phyloP scores from a whole-genome alignment of 73 alveolate genomes.

The Paramecium caudatum region DNA sequence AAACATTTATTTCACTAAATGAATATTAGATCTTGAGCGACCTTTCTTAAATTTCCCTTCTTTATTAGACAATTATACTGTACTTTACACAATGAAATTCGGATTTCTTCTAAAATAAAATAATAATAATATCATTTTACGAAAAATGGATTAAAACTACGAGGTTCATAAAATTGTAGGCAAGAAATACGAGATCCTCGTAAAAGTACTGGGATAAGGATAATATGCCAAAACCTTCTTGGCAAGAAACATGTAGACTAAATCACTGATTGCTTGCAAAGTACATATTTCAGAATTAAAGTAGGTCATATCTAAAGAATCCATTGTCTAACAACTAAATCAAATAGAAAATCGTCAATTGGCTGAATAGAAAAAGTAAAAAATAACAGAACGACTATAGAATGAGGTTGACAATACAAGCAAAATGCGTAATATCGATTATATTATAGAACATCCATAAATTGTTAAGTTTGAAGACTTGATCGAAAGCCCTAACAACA shows the following conservation, averaged over 20 bases:
- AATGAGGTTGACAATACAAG: conserved; percentile 75
- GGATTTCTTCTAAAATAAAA: too few relatives aligned
- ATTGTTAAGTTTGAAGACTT: conserved; percentile 75
- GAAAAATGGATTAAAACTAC: not conserved
- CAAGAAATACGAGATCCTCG: conserved; percentile 30
- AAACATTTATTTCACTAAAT: too few relatives aligned
- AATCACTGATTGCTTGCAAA: conserved; percentile 27
- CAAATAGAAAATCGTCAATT: not conserved
- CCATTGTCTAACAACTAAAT: conserved; percentile 33
- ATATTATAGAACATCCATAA: conserved; percentile 68
- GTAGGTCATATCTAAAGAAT: conserved; percentile 54
- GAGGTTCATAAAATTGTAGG: conserved; percentile 53
- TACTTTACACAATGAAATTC: too few relatives aligned
- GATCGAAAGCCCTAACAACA: conserved; percentile 74
- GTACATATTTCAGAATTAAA: not conserved
- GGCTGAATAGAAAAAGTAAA: conserved; percentile 65
- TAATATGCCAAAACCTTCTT: conserved; percentile 34
- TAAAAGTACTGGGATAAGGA: conserved; percentile 42
- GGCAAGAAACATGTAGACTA: not conserved
- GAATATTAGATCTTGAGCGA: too few relatives aligned
- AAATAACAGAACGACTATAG: conserved; percentile 62
- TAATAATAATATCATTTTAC: too few relatives aligned
- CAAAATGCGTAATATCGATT: conserved; percentile 44
- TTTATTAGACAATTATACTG: too few relatives aligned
- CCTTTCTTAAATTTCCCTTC: too few relatives aligned